These are phyloP conservation scores for Ampelocalamus luodianensis DNA, from an alignment of 176 grass and related monocot species.

Conservation along the genomic window DNA sequence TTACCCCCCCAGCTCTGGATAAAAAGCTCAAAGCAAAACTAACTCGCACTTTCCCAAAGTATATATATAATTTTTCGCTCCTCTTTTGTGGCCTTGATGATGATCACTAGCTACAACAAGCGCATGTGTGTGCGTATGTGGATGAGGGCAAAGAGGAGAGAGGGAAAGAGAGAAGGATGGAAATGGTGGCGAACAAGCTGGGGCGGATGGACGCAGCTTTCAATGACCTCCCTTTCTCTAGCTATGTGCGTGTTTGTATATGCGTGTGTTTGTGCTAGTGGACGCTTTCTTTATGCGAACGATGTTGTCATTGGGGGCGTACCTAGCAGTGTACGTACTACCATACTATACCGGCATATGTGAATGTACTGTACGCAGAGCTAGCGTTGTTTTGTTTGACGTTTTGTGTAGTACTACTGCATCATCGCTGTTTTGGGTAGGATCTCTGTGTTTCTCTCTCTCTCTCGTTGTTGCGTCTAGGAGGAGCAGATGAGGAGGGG, in stretches of 20 bases:
- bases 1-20: conserved; percentile 9
- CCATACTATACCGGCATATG: not conserved
- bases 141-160: not conserved
- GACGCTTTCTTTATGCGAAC: conserved; percentile 50
- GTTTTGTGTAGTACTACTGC: not conserved
- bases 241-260: conserved; percentile 49
- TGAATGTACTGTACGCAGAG: conserved; percentile 14
- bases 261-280: conserved; percentile 42
- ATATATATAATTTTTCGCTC: not conserved
- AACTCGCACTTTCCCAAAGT: conserved; percentile 47
- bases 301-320: conserved; percentile 38
- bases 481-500: not conserved
- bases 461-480: conserved; percentile 35
- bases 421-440: conserved; percentile 14
- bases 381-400: conserved; percentile 3
- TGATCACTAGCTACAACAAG: not conserved
- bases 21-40: conserved; percentile 49
- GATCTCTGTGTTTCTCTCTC: conserved; percentile 9
- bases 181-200: conserved; percentile 57
- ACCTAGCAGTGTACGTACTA: not conserved
- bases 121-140: not conserved
- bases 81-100: not conserved
- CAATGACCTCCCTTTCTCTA: conserved; percentile 39
- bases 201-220: conserved; percentile 67
- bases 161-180: not conserved